Evolutionary conservation across 148 eudicot species (phyloP), one percentile per base, ranked within the genome.

Genomic region (Rheum nobile): DNA sequence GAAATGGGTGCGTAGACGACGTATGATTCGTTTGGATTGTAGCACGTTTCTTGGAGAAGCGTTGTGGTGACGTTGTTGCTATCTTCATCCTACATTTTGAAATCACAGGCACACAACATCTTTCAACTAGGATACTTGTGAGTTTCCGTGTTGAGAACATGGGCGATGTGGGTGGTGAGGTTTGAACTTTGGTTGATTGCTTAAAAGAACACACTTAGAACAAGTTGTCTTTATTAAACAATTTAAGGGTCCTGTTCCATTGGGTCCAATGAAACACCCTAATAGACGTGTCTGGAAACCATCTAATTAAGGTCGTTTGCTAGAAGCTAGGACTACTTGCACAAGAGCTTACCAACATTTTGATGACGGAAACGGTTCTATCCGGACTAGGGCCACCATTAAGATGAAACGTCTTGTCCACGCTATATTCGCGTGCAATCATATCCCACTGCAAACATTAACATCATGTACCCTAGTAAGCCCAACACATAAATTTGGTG

Each of bases 261-360:
- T n/a, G n/a, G n/a, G n/a, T n/a, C n/a, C n/a, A n/a, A n/a, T n/a
- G n/a, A n/a, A n/a, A n/a, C n/a, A n/a, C n/a, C n/a, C n/a, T n/a
- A n/a, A n/a, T n/a, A n/a, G n/a, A n/a, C n/a, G n/a, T n/a, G n/a
- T n/a, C n/a, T n/a, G n/a, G n/a, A n/a, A n/a, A n/a, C n/a, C n/a
- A n/a, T n/a, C n/a, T n/a, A n/a, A n/a, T n/a, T n/a, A n/a, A n/a
- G n/a, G 41, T 38, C 8, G 8, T 38, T 38, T 38, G 41, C 19
- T 46, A 13, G 17, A 46, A 46, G 52, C n/a, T n/a, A n/a, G n/a
- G 28, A 24, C 59, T n/a, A 4, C 59, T 52, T 52, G 1, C 39
- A 63, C 39, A 16, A 29, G 21, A n/a, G n/a, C 73, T 71, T 71
- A 71, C 73, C 73, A 41, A 26, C 73, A 71, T 71, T 43, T 71